These are phyloP conservation scores for Xerocomus cyaneibrunnescens DNA, from an alignment of 1,284 basidiomycete species.

Conservation along the genomic window DNA sequence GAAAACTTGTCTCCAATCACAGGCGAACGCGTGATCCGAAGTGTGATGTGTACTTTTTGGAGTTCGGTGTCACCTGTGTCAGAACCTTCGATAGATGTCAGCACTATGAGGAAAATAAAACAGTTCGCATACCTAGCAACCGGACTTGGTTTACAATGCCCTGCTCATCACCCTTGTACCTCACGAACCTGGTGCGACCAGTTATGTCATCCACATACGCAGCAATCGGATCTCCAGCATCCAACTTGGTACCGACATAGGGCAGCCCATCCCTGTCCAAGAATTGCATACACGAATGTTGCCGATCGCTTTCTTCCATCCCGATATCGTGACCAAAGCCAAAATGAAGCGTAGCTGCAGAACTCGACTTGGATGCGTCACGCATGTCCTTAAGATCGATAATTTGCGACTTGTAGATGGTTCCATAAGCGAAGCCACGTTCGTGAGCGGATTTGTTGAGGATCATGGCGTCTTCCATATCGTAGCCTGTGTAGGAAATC, in stretches of 20 bases:
- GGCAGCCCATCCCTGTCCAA: constrained; percentile 89
- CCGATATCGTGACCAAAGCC: constrained; percentile 82
- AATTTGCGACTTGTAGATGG: constrained; percentile 94
- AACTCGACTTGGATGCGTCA: constrained; percentile 57
- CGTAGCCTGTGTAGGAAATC: constrained; percentile 99
- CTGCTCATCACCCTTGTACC: constrained; percentile 96
- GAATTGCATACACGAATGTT: constrained; percentile 57
- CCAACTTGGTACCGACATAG: constrained; percentile 68
- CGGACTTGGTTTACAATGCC: constrained; percentile 94
- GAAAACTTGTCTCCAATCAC: constrained; percentile 99
- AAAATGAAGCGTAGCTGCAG: constrained; percentile 74
- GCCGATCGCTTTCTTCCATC: constrained; percentile 52
- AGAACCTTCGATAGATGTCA: constrained; percentile 51
- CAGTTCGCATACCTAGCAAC: constrained; percentile 65
- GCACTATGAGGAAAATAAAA: neutral
- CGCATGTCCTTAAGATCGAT: constrained; percentile 85
- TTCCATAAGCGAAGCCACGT: constrained; percentile 96
- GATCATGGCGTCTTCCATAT: constrained; percentile 99
- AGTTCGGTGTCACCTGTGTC: constrained; percentile 87
- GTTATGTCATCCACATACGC: constrained; percentile 90
- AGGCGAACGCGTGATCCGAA: constrained; percentile 92
- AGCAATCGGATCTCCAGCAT: constrained; percentile 77
- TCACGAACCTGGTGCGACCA: constrained; percentile 82
- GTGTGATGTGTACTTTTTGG: constrained; percentile 92
- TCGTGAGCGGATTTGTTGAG: constrained; percentile 99